Base-by-base conservation (phyloP, 139 green algal genomes). In the Tetradesmus obliquus region DNA sequence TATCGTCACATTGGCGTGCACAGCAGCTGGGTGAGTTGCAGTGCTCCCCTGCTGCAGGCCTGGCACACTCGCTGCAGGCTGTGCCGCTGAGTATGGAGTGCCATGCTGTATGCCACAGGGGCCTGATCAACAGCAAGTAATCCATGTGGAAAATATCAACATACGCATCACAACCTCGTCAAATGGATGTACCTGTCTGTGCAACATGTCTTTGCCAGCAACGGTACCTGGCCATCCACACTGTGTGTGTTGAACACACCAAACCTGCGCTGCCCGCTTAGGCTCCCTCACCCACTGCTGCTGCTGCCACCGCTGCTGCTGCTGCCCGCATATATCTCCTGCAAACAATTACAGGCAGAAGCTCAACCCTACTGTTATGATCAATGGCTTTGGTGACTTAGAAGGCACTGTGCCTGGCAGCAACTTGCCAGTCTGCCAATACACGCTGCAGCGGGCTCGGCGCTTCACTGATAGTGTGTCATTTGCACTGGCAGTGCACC, bases 381-480 rank as follows among this genome's bases (percentile, higher is more conserved):
- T 91, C 45, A 91, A 91, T n/a, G 88, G 88, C 55, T 91, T 91
- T 51, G 15, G 15, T 12, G 88, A 91, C 24, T 62, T 91, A n/a
- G 88, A 91, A 79, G 88, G 88, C 19, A 69, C n/a, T 22, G 88
- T 74, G 53, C 57, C 55, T 10, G 88, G 88, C 24, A 85, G 62
- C 22, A 54, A 81, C 24, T 51, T 87, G 55, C 88, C 88, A 55
- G 88, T 91, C 5, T 91, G 88, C 58, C 88, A 91, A 45, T 87
- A 86, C 57, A 87, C 51, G 3, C 8, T 87, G 20, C 88, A 91
- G 51, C 24, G 88, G 66, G 79, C 79, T 5, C 53, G 55, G 9
- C 45, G 66, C 15, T 88, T 91, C 79, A 87, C 20, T 8, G 58
- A 87, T 24, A 69, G 20, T 3, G 20, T 91, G 10, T 91, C 88